phyloP scores from a whole-genome alignment of 2,329 filamentous ascomycete species.

The Penicillium oxalicum region DNA sequence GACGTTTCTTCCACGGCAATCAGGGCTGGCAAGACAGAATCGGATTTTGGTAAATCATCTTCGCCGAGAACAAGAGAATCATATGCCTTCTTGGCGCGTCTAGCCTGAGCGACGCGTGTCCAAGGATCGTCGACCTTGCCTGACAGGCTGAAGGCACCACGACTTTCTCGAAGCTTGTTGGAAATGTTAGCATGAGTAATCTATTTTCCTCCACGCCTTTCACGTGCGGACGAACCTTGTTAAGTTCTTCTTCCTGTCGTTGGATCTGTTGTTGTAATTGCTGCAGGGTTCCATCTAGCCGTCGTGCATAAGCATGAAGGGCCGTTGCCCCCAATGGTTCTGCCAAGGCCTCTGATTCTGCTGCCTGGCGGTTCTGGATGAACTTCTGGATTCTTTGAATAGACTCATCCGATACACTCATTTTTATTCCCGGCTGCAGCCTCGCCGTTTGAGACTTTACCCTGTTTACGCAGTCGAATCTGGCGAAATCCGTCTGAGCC shows the following conservation, averaged over 20 bases:
- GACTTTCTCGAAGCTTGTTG: slow-evolving; percentile 29
- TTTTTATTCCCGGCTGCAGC: slow-evolving; percentile 6
- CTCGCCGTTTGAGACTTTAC: no score
- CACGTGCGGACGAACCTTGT: slow-evolving; percentile 32
- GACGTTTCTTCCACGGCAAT: slow-evolving; percentile 64
- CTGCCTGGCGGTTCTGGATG: slow-evolving; percentile 28
- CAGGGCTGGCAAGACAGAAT: slow-evolving; percentile 65
- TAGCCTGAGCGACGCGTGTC: slow-evolving; percentile 42
- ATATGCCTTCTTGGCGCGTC: slow-evolving; percentile 59
- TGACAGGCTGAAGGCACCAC: slow-evolving; percentile 24
- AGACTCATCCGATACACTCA: slow-evolving; percentile 29
- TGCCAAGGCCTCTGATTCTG: slow-evolving; percentile 28
- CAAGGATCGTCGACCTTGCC: slow-evolving; percentile 25
- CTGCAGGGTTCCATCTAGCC: slow-evolving; percentile 59
- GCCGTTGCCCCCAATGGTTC: slow-evolving; percentile 24
- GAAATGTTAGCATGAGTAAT: slow-evolving; percentile 10
- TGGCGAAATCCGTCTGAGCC: no score
- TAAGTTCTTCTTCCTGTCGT: slow-evolving; percentile 44
- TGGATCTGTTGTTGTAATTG: slow-evolving; percentile 55
- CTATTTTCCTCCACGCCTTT: neutral
- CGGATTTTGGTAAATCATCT: slow-evolving; percentile 60
- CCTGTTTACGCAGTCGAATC: no score
- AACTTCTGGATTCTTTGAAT: slow-evolving; percentile 33
- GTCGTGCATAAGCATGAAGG: slow-evolving; percentile 31
- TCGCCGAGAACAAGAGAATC: slow-evolving; percentile 55